Evolutionary conservation across 176 grass and related monocot genomes (phyloP), one percentile per base, ranked within the genome.

Genomic region (Avena atlantica): DNA sequence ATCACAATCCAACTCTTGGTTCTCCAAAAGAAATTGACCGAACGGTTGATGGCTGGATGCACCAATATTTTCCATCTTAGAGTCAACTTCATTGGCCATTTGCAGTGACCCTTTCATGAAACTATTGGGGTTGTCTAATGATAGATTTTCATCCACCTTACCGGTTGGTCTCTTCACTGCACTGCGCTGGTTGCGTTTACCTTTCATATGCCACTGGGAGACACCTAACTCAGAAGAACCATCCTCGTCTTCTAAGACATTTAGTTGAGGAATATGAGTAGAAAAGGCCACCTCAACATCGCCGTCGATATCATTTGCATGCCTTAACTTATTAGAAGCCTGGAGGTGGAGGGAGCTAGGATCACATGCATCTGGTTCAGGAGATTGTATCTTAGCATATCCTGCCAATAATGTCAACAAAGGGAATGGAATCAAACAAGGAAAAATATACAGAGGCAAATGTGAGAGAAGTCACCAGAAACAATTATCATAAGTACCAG

Each of bases 191-290:
- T 96, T 96, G 85, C 94, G 94, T 89, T 96, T 96, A 75, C 94
- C 91, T 88, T 96, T 96, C 70, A 93, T 89, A 79, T 93, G 85
- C 94, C 94, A 96, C 42, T 89, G 88, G 25, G 94, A 93, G 59
- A 93, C 87, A 77, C 85, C 91, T 45, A 87, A 53, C 31, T 87
- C 87, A 63, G 84, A 56, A 47, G 91, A 84, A 84, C 75, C 74
- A 87, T 84, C 37, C 37, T 74, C 85, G 15, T 90, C 87, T 63
- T 91, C 71, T 8, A 88, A 74, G 71, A 58, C 67, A 65, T 93
- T 79, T 55, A 69, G 81, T 25, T 88, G 84, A 56, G 75, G 67
- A 59, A 68, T 61, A 50, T 40, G 74, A 64, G 73, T 76, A 65
- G 81, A 81, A 84, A 85, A 69, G 56, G 55, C 21, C 45, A 83